Base-by-base conservation (phyloP, 208 protist genomes). In the Angomonas ambiguus region DNA sequence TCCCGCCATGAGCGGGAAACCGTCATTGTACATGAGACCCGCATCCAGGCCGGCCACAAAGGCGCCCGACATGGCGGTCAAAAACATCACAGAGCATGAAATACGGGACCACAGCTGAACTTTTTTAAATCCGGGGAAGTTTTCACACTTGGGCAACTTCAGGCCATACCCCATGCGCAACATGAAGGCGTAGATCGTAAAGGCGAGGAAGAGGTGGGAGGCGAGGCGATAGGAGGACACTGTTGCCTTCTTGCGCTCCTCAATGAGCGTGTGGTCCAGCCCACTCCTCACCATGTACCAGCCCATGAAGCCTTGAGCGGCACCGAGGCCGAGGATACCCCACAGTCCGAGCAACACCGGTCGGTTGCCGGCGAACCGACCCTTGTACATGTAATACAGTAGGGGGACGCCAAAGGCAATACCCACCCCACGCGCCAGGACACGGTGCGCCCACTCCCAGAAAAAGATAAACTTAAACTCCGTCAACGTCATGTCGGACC, bases 261-360 rank as follows among this genome's bases (percentile, higher is more conserved):
- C 80, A 11, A 93, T 62, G 69, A 88, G 68, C 57, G 84, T 87
- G 41, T 87, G 69, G 60, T 98, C 91, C 4, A 99, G 86, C 11
- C 97, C 97, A 61, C 85, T 96, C 65, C 90, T 92, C 22, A 99
- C 97, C 97, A 99, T 99, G 77, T 97, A 98, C 97, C 97, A 99
- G 5, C 97, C 97, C 62, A 99, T 80, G 24, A 92, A 74, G 55
- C 97, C 97, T 76, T 98, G 93, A 25, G 82, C 83, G 0, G 74
- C 91, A 24, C 88, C 82, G 0, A 94, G 71, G 11, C 57, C 77
- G 24, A 90, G 66, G 20, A 92, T 79, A 28, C 86, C 86, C 24
- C 83, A 11, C 20, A 93, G 63, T 4, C 75, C 76, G 2, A 62
- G 75, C 1, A 78, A 65, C 48, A 94, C 80, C n/a, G 56, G 51